Evolutionary conservation across 257 asterid species (phyloP), one percentile per base, ranked within the genome.

Genomic region (Euphrasia confusa): DNA sequence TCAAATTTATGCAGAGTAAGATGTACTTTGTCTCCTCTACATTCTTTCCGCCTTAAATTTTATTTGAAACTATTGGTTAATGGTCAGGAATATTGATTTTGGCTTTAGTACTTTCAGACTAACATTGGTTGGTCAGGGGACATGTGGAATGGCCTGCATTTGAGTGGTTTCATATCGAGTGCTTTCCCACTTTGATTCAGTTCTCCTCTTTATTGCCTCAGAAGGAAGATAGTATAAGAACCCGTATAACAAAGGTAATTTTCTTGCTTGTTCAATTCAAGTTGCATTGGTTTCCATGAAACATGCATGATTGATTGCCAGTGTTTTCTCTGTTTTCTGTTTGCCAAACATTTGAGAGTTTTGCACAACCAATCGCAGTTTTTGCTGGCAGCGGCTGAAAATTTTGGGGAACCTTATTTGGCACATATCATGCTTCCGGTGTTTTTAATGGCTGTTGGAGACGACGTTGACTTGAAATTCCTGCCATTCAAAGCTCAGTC

Each of bases 191-290:
- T 75, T 78, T 93, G 85, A 87, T 93, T 85, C 91, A 79, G 45
- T 71, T 93, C 77, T 84, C 92, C 56, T 79, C 81, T 69, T 76
- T 87, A 65, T 82, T 93, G 79, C 94, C 99, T 45, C 99, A 78
- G 72, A 93, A 89, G 91, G 99, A 93, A 81, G 99, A 89, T 71
- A 75, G 68, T 78, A 66, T 93, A 68, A 81, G 96, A 77, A 85
- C 77, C 74, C 89, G 89, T 69, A 67, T 89, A 45, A 78, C 95
- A 0, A 81, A 66, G 97, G 99, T 89, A 78, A 56, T 52, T 27
- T 52, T 26, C n/a, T 52, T 52, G 30, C 30, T 52, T 33, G 7
- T 52, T 52, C 9, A 52, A 52, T 59, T 59, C 68, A 72, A 56
- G 50, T 33, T 53, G 27, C 66, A 49, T 70, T 60, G 39, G 50